Conservation (phyloP, 1,139 yeast genomes). For the Groenewaldozyma sp. region DNA sequence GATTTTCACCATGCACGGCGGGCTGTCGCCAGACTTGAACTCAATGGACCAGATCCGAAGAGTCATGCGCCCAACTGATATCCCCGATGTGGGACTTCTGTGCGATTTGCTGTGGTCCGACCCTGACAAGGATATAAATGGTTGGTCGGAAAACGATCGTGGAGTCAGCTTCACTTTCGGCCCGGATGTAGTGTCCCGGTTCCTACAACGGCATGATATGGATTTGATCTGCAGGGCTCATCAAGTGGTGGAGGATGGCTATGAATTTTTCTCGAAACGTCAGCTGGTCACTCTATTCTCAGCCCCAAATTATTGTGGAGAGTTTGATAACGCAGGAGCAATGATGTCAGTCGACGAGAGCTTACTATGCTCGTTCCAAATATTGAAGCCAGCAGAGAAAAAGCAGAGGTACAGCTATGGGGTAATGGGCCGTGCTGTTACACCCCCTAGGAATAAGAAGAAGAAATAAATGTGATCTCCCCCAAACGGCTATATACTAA, state of each 20-base stretch:
- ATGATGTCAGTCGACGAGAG: conserved; percentile 99
- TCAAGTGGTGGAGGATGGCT: conserved; percentile 98
- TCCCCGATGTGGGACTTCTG: conserved; percentile 91
- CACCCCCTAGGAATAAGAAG: conserved; percentile 67
- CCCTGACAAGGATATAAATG: conserved; percentile 95
- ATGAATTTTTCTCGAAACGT: conserved; percentile 91
- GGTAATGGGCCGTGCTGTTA: conserved; percentile 44
- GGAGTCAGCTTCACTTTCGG: conserved; percentile 98
- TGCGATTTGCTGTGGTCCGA: conserved; percentile 98
- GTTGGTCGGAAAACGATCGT: conserved; percentile 97
- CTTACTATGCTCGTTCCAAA: conserved; percentile 92
- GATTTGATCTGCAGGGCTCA: conserved; percentile 97
- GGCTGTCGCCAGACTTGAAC: conserved; percentile 91
- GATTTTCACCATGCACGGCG: conserved; percentile 98
- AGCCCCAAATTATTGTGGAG: conserved; percentile 98
- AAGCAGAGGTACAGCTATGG: conserved; percentile 61
- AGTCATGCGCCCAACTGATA: conserved; percentile 98
- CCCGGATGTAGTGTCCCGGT: conserved; percentile 91
- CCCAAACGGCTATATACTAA: too few relatives aligned
- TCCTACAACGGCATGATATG: conserved; percentile 92
- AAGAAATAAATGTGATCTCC: too few relatives aligned
- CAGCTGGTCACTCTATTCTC: conserved; percentile 91
- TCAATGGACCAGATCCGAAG: conserved; percentile 97
- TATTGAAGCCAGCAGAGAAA: conserved; percentile 95
- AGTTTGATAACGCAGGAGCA: conserved; percentile 97